phyloP scores from a whole-genome alignment of 2,329 filamentous ascomycete genomes.

The Penicillium nordicum region DNA sequence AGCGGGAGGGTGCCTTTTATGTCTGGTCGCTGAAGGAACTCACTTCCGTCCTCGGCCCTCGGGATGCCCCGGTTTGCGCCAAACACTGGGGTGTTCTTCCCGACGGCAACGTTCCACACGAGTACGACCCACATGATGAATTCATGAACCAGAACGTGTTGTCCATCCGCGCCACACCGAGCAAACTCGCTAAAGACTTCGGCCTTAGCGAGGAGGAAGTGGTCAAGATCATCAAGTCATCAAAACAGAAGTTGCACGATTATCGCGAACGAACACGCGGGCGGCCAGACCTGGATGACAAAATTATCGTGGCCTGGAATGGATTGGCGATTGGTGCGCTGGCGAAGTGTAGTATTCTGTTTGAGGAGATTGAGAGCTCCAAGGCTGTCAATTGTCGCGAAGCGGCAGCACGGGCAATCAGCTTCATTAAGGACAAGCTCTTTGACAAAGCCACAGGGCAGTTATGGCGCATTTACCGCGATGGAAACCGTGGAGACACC shows the following conservation, averaged over 20 bases:
- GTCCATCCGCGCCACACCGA: slow-evolving; percentile 63
- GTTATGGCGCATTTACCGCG: slow-evolving; percentile 71
- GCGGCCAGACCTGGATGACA: slow-evolving; percentile 77
- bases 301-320: slow-evolving; percentile 84
- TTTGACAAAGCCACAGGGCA: slow-evolving; percentile 63
- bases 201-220: slow-evolving; percentile 68
- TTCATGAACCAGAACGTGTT: slow-evolving; percentile 93
- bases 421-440: slow-evolving; percentile 69
- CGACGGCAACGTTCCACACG: slow-evolving; percentile 79
- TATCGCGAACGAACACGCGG: slow-evolving; percentile 72
- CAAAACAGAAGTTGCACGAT: slow-evolving; percentile 64
- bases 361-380: slow-evolving; percentile 59
- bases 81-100: slow-evolving; percentile 79
- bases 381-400: slow-evolving; percentile 60
- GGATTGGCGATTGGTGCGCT: slow-evolving; percentile 81
- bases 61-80: slow-evolving; percentile 70
- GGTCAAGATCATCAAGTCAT: slow-evolving; percentile 62
- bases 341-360: slow-evolving; percentile 67
- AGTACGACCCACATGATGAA: slow-evolving; percentile 86
- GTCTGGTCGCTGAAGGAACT: slow-evolving; percentile 91
- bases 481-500: slow-evolving; percentile 60
- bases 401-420: slow-evolving; percentile 65
- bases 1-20: slow-evolving; percentile 89
- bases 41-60: slow-evolving; percentile 66
- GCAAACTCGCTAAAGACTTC: slow-evolving; percentile 71